Evolutionary conservation across 1,139 yeast species (phyloP).

Genomic region (Pichia inconspicua): DNA sequence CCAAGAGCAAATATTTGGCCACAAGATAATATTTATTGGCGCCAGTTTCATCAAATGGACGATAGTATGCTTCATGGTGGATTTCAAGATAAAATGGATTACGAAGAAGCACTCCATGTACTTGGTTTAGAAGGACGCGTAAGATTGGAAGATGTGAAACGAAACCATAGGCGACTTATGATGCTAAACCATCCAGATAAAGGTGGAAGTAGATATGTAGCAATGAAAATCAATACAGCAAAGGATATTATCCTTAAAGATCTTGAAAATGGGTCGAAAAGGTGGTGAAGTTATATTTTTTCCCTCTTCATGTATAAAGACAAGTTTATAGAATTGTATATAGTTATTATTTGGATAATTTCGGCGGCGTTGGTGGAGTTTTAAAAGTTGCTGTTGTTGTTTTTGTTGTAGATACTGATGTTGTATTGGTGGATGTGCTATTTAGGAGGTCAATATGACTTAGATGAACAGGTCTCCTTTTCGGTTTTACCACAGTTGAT

Average conservation of each 20-base stretch:
- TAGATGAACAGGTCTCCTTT: slow-evolving; percentile 3
- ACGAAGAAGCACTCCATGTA: slow-evolving; percentile 50
- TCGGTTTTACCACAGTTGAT: neutral
- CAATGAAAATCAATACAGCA: slow-evolving; percentile 72
- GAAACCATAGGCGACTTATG: slow-evolving; percentile 58
- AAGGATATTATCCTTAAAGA: slow-evolving; percentile 48
- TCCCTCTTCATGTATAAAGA: neutral
- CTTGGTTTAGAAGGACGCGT: slow-evolving; percentile 41
- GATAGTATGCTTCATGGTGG: slow-evolving; percentile 33
- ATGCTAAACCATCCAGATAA: slow-evolving; percentile 68
- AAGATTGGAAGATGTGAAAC: slow-evolving; percentile 39
- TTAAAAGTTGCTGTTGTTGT: neutral
- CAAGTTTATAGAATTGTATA: neutral
- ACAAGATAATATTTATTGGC: slow-evolving; percentile 13
- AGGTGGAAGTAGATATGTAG: slow-evolving; percentile 64
- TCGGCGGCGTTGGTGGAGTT: neutral
- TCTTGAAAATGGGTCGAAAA: neutral
- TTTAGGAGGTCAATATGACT: slow-evolving; percentile 4
- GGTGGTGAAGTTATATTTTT: neutral
- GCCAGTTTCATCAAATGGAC: slow-evolving; percentile 32
- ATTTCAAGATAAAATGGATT: slow-evolving; percentile 47
- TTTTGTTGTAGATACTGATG: neutral
- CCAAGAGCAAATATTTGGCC: slow-evolving; percentile 14
- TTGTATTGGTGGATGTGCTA: neutral
- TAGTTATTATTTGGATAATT: neutral